Base-by-base conservation (phyloP, 345 rosid genomes). In the Litchi chinensis region DNA sequence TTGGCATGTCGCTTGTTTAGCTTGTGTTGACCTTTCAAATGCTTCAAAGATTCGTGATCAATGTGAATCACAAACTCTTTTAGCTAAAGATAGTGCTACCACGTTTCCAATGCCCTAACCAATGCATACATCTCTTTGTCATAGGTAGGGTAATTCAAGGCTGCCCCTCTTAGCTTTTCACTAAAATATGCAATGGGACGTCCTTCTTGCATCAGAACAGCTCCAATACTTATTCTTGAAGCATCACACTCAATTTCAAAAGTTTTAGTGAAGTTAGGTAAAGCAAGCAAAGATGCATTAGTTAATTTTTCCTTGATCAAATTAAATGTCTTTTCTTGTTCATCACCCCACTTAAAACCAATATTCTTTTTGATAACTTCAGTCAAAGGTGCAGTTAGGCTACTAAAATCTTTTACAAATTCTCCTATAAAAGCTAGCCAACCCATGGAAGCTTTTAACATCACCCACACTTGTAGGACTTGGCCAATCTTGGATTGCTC, bases 221-320 rank as follows among this genome's bases (percentile, higher is more conserved):
- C 28, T 26, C 28, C 28, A 26, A 26, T 26, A 26, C 28, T 26
- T 26, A 26, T 26, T 11, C 76, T 8, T 48, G 8, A 72, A n/a
- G 65, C 21, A 54, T 54, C 73, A 54, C 76, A 73, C 26, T 73
- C 48, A 54, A 73, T 73, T 8, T 52, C 24, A 12, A 73, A 24
- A 2, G 10, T 13, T 28, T 24, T 54, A 12, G 41, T 6, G 18
- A 57, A 73, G 24, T 73, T 40, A 57, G 67, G 44, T 16, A 56
- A 73, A 43, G 50, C 19, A 15, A 73, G 26, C 2, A 32, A 56
- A 28, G 28, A 67, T 16, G 48, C 76, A 54, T 26, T 26, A 26
- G 28, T 26, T 26, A 26, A 26, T 26, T 26, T 26, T 1, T 26
- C 28, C 1, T 26, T 73, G 4, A 48, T 48, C 15, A 48, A 11